Conservation (phyloP, 495 filamentous ascomycete species). For the Aspergillus indologenus region DNA sequence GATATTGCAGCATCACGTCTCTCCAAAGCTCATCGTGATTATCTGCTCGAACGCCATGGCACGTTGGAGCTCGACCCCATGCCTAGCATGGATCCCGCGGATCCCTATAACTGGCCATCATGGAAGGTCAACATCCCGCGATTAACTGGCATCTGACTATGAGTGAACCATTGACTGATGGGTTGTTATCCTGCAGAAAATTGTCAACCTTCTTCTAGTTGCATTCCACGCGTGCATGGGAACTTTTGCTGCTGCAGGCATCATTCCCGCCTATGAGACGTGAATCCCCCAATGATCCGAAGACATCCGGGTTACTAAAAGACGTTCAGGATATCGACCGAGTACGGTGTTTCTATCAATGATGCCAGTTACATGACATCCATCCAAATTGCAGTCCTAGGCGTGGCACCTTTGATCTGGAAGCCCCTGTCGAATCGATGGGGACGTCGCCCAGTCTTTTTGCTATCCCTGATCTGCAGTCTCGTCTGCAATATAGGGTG, state of each 20-base stretch:
- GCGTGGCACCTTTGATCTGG: constrained; percentile 51
- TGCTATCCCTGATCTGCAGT: constrained; percentile 45
- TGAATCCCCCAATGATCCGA: background rate
- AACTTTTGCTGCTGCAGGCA: constrained; percentile 51
- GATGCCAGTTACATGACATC: constrained; percentile 50
- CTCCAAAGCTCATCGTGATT: constrained; percentile 45
- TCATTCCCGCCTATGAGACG: constrained; percentile 50
- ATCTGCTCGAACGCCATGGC: constrained; percentile 52
- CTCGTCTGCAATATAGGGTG: constrained; percentile 49
- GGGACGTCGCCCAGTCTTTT: constrained; percentile 51
- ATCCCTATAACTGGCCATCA: constrained; percentile 55
- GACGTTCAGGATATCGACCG: constrained; percentile 36
- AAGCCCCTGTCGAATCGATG: constrained; percentile 52
- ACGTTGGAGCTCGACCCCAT: constrained; percentile 53
- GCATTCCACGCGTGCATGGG: constrained; percentile 56
- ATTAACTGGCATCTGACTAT: background rate
- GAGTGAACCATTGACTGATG: background rate
- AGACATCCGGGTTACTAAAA: background rate
- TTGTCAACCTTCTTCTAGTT: constrained; percentile 48
- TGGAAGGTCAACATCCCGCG: constrained; percentile 44
- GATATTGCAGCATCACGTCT: constrained; percentile 32
- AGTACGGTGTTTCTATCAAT: constrained; percentile 44
- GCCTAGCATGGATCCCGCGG: constrained; percentile 46
- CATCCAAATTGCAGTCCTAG: constrained; percentile 50
- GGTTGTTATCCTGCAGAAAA: constrained; percentile 38